Base-by-base conservation (phyloP, 192 early-diverging fungal species). In the Globomyces pollinis-pini region DNA sequence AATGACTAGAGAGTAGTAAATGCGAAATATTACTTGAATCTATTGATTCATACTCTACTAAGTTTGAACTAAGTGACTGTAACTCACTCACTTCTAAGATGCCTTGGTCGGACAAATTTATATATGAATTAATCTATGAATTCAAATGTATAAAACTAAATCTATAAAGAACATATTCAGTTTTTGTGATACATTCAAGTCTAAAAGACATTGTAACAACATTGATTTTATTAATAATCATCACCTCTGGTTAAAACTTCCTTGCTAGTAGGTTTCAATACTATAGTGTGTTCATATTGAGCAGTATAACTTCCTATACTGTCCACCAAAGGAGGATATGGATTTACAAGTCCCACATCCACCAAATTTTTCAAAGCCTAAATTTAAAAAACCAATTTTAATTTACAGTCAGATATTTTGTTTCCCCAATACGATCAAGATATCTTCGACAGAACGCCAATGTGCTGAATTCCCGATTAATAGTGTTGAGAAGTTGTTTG, bases 391-490 rank as follows among this genome's bases (percentile, higher is more conserved):
- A n/a, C n/a, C n/a, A n/a, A n/a, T n/a, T n/a, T n/a, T n/a, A n/a
- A n/a, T n/a, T n/a, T n/a, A n/a, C n/a, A n/a, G 94, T 64, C 20
- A 86, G 64, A 70, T 99, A 94, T 62, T 91, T 91, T 16, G 75
- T 74, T 69, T 99, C 96, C 18, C 94, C 94, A 49, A 91, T 57
- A 21, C 94, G 86, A 70, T 99, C 96, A 47, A 99, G 66, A 69
- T 97, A 99, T 38, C 96, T 71, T 50, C 93, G 86, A 66, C 94
- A 98, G 78, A 93, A 96, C 20, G 93, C 86, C 36, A 98, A 71
- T 9, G 96, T 94, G 29, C 91, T 91, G 79, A 95, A 98, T 68
- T 88, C 78, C 62, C 88, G 86, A 57, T 84, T 86, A 66, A 99
- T 92, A 20, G 85, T 84, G 54, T 70, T 73, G n/a, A 93, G 63